Base-by-base conservation (phyloP, 192 early-diverging fungal species). In the Helicostylum pulchrum region DNA sequence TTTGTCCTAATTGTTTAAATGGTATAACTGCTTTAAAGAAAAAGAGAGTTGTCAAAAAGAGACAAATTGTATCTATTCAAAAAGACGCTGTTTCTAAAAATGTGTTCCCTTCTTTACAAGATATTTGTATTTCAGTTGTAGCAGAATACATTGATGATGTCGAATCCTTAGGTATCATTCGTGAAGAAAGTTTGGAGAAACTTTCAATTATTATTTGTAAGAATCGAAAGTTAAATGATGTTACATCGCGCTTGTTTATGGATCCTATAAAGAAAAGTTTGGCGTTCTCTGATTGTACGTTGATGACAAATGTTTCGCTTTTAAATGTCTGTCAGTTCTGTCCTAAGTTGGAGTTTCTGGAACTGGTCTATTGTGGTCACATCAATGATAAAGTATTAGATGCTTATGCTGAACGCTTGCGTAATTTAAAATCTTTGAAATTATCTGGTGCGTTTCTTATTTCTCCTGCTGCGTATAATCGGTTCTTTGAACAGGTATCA, bases 121-220 rank as follows among this genome's bases (percentile, higher is more conserved):
- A 90, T 57, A 49, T 86, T 6, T 90, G 87, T 51, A 86, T 86
- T 49, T 72, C 78, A n/a, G 79, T 82, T 21, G 87, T 94, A 68
- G 90, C 88, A 2, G 78, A 78, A 57, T 79, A 89, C 59, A 87
- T 96, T 49, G 89, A 94, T 54, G 83, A 83, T 66, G 88, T 96
- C 0, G 92, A 94, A 53, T 82, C 83, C 15, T 85, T 96, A 76
- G 94, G 94, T n/a, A 88, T 90, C 66, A 89, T 96, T 30, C 74
- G 88, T 10, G 75, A 72, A 2, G 56, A 80, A 26, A 89, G 85
- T 66, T 79, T 92, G 78, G 78, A 84, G 60, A 79, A 81, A 61
- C 84, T 96, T 26, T 84, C 86, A 61, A 87, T 80, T 47, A 92
- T 96, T 55, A 88, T 96, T 43, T 74, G 85, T 64, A 83, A 87